phyloP scores from a whole-genome alignment of 331 rosid genomes.

The Stylosanthes scabra region DNA sequence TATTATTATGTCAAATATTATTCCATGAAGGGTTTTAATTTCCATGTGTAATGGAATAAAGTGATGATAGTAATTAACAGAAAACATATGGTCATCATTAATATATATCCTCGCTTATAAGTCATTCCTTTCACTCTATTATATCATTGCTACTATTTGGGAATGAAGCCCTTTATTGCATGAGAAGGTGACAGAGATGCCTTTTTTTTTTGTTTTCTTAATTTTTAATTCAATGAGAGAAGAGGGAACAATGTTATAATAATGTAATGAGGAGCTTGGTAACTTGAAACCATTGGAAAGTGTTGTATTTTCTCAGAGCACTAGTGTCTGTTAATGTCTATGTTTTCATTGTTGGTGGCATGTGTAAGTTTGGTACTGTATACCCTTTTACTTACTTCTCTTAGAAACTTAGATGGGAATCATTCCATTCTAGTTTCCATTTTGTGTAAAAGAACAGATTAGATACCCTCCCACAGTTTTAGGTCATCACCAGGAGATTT shows the following conservation, averaged over 20 bases:
- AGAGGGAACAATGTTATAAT: conserved; percentile 34
- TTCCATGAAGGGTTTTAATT: conserved; percentile 35
- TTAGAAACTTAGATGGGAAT: conserved; percentile 27
- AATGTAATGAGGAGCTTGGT: conserved; percentile 51
- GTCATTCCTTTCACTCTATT: conserved; percentile 17
- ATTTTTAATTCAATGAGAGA: conserved; percentile 33
- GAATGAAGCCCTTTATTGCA: conserved; percentile 36
- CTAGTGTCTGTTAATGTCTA: not conserved
- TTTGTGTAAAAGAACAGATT: conserved; percentile 3
- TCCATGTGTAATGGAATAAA: conserved; percentile 39
- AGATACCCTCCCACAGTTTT: conserved; percentile 14
- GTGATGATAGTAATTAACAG: not conserved
- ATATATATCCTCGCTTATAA: conserved; percentile 15
- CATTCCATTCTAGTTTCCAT: conserved; percentile 15
- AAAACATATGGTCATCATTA: not conserved
- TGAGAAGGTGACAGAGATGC: conserved; percentile 51
- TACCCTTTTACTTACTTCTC: conserved; percentile 26
- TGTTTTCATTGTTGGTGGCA: conserved; percentile 32
- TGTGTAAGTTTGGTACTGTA: conserved; percentile 44
- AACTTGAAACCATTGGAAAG: conserved; percentile 57
- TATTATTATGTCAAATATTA: conserved; percentile 26
- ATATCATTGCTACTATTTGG: conserved; percentile 3
- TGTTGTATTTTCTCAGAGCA: conserved; percentile 22
- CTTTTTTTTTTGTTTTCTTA: not conserved
- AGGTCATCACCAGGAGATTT: conserved; percentile 10